These are phyloP conservation scores for Kitagawia praeruptora DNA, from an alignment of 129 eudicot genomes.

Conservation along the genomic window DNA sequence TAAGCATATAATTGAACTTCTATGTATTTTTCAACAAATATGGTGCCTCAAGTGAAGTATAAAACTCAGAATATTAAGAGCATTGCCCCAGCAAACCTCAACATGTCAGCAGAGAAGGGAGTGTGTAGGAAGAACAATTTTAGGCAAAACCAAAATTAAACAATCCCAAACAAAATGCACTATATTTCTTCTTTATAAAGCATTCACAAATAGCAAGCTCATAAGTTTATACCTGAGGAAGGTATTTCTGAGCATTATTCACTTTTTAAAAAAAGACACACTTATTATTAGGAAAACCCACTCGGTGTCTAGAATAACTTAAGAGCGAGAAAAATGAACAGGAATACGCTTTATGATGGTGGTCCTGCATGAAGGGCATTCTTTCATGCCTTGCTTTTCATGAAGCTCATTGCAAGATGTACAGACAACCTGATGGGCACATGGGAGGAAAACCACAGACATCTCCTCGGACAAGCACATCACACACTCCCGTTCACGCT, in stretches of 20 bases:
- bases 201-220: conserved; percentile 34
- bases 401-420: conserved; percentile 76
- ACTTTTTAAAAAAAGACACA: conserved; percentile 9
- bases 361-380: conserved; percentile 88
- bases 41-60: too few relatives aligned
- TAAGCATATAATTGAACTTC: too few relatives aligned
- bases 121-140: too few relatives aligned
- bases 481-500: conserved; percentile 85
- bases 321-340: conserved; percentile 60
- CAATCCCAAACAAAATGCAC: conserved; percentile 23
- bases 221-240: conserved; percentile 17
- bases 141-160: conserved; percentile 26
- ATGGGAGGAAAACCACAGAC: conserved; percentile 84
- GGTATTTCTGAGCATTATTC: conserved; percentile 18
- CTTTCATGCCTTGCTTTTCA: conserved; percentile 88
- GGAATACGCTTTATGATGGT: conserved; percentile 50
- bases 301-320: conserved; percentile 17
- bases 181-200: conserved; percentile 17
- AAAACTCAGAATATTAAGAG: too few relatives aligned
- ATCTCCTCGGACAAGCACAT: conserved; percentile 94
- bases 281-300: conserved; percentile 16
- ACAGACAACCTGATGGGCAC: conserved; percentile 94
- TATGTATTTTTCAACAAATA: too few relatives aligned
- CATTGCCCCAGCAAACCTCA: too few relatives aligned
- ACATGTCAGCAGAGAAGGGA: too few relatives aligned